phyloP scores from a whole-genome alignment of 768 basidiomycete genomes.

The Hortiboletus campestris region DNA sequence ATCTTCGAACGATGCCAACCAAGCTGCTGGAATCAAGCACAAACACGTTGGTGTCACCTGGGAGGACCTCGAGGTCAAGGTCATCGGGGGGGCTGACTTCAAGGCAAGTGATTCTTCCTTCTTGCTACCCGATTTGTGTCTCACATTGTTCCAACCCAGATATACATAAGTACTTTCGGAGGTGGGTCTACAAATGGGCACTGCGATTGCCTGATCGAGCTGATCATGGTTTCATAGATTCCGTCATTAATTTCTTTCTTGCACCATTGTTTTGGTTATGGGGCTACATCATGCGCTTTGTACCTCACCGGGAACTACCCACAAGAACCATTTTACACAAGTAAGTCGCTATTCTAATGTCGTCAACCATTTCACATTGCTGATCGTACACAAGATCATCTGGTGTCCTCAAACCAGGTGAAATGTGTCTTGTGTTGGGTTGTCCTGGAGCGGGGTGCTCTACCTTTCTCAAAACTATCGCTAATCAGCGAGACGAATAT shows the following conservation, averaged over 20 bases:
- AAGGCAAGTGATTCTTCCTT: conserved; percentile 43
- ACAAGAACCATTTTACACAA: conserved; percentile 60
- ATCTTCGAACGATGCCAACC: conserved; percentile 63
- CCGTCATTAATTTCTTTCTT: conserved; percentile 51
- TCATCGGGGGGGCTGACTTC: conserved; percentile 50
- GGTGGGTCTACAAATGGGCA: conserved; percentile 36
- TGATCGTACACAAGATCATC: conserved; percentile 44
- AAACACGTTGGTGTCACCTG: conserved; percentile 78
- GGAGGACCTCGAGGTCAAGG: conserved; percentile 65
- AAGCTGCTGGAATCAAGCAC: conserved; percentile 63
- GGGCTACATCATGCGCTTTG: conserved; percentile 38
- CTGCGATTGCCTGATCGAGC: neutral
- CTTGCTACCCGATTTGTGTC: neutral
- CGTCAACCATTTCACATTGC: neutral
- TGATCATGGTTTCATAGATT: conserved; percentile 36
- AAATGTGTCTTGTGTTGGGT: conserved; percentile 86
- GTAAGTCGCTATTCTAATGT: conserved; percentile 32
- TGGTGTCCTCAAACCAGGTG: conserved; percentile 71
- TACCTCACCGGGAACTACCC: conserved; percentile 37
- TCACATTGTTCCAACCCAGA: conserved; percentile 23
- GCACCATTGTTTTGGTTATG: conserved; percentile 50
- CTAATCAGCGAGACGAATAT: conserved; percentile 71
- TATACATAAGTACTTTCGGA: conserved; percentile 59
- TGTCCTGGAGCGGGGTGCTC: conserved; percentile 84
- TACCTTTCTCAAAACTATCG: conserved; percentile 81